Evolutionary conservation across 352 stramenopile species (phyloP).

Genomic region (Nothophytophthora sp.): DNA sequence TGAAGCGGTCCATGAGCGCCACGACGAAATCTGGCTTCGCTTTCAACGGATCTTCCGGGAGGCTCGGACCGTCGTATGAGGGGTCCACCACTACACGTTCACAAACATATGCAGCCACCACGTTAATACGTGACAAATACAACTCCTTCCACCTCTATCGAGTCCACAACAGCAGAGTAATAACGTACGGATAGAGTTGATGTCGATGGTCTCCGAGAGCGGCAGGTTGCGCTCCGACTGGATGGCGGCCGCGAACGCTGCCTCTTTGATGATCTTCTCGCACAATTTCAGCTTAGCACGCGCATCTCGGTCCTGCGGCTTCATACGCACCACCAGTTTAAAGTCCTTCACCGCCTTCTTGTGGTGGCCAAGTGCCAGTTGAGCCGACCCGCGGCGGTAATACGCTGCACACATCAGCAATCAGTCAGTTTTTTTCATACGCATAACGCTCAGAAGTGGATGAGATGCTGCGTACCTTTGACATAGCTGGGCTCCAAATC

Average conservation of each 20-base stretch:
- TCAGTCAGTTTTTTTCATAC: constrained; percentile 2
- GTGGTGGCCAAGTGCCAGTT: constrained; percentile 96
- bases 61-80: constrained; percentile 76
- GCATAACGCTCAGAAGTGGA: background rate
- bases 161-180: background rate
- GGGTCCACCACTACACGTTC: constrained; percentile 61
- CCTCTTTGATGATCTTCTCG: constrained; percentile 97
- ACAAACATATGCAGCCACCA: background rate
- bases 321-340: constrained; percentile 94
- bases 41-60: constrained; percentile 55
- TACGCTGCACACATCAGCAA: constrained; percentile 67
- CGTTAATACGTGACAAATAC: no score
- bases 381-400: constrained; percentile 96
- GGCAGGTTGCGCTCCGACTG: constrained; percentile 93
- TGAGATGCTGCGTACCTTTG: constrained; percentile 75
- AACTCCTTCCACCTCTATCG: background rate
- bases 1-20: constrained; percentile 95
- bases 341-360: constrained; percentile 99
- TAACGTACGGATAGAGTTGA: constrained; percentile 68
- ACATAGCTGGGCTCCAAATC: constrained; percentile 94
- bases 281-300: constrained; percentile 95
- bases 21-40: constrained; percentile 88
- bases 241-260: constrained; percentile 97
- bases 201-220: constrained; percentile 93
- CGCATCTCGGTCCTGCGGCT: constrained; percentile 94